A percentile compares a stretch with the other conserved stretches of the same genome.
Evolutionary conservation across 257 asterid genomes (phyloP).

Genomic region (Salvia splendens): DNA sequence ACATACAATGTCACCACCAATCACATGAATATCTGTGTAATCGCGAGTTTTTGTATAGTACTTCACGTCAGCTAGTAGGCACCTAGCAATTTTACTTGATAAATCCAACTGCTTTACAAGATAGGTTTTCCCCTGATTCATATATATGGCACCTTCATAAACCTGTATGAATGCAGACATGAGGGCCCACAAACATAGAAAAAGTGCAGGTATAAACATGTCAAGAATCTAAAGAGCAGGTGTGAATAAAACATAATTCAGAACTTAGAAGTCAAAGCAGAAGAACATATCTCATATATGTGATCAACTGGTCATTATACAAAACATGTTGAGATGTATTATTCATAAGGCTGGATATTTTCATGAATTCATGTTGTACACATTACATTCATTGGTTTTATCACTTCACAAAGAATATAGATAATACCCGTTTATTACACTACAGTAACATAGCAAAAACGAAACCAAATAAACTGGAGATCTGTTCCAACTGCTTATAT

Average conservation of each 20-base stretch:
- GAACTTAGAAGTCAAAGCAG: constrained; percentile 24
- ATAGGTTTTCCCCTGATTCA: constrained; percentile 92
- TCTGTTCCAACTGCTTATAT: constrained; percentile 17
- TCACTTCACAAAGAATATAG: no score
- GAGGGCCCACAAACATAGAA: constrained; percentile 25
- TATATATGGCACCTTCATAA: constrained; percentile 92
- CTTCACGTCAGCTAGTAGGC: constrained; percentile 80
- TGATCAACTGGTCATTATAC: neutral
- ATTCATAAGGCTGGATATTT: neutral
- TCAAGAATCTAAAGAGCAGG: constrained; percentile 15
- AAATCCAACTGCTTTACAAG: constrained; percentile 83
- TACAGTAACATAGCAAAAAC: constrained; percentile 10
- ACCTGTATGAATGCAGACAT: constrained; percentile 53
- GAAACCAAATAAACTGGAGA: constrained; percentile 11
- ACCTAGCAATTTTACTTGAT: constrained; percentile 82
- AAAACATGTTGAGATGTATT: neutral
- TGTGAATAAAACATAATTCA: constrained; percentile 7
- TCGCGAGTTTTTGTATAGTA: constrained; percentile 93
- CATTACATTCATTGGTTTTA: neutral
- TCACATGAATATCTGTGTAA: constrained; percentile 76
- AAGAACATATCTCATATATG: neutral
- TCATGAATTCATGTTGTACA: constrained; percentile 7
- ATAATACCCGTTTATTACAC: constrained; percentile 14
- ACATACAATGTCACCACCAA: constrained; percentile 75
- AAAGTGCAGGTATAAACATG: constrained; percentile 14